A percentile compares a stretch with the other conserved stretches of the same genome.
Evolutionary conservation across 805 yeast genomes (phyloP).

Genomic region (Saccharomycopsis sp.): DNA sequence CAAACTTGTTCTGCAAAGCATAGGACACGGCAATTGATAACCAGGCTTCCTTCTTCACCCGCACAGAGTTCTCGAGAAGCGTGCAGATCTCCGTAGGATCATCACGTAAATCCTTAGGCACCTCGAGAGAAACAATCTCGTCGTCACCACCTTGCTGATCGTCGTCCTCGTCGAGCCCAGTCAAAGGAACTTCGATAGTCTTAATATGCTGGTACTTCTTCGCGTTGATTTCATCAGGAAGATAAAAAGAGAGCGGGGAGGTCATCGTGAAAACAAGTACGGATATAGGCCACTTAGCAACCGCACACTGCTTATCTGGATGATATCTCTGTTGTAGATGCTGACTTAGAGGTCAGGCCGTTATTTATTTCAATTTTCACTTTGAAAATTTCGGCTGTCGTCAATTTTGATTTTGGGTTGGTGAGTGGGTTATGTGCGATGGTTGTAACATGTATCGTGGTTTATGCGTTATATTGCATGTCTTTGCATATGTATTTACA

Average conservation of each 20-base stretch:
- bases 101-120: slow-evolving; percentile 64
- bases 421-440: background rate
- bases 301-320: background rate
- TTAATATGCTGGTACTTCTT: slow-evolving; percentile 15
- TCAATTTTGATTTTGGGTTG: too few species aligned
- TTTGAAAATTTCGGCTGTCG: background rate
- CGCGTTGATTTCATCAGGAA: slow-evolving; percentile 8
- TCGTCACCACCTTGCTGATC: slow-evolving; percentile 30
- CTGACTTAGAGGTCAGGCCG: too few species aligned
- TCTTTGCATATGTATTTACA: background rate
- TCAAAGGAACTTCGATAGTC: slow-evolving; percentile 17
- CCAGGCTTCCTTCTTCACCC: slow-evolving; percentile 70
- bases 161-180: slow-evolving; percentile 10
- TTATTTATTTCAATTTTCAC: background rate
- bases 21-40: slow-evolving; percentile 75
- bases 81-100: slow-evolving; percentile 80
- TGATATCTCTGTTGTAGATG: background rate
- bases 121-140: slow-evolving; percentile 81
- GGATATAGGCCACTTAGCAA: background rate
- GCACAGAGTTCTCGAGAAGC: slow-evolving; percentile 73
- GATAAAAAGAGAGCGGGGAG: slow-evolving; percentile 2
- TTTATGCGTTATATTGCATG: background rate
- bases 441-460: background rate
- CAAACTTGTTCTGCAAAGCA: slow-evolving; percentile 49
- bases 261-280: too few species aligned